Conservation (phyloP, 129 eudicot species). For the Centaurea solstitialis region DNA sequence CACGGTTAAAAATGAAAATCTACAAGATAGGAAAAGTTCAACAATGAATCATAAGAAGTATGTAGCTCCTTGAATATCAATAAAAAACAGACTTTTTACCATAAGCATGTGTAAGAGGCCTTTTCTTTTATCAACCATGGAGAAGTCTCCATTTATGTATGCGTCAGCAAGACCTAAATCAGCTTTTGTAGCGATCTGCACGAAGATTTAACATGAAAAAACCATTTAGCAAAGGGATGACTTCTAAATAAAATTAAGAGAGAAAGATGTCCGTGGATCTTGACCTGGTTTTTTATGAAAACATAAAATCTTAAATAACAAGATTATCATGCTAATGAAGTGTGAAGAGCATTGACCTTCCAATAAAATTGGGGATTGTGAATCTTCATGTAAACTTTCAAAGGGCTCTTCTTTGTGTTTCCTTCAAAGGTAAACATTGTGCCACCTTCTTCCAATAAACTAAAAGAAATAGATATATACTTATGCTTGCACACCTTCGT, state of each 20-base stretch:
- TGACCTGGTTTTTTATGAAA: too few species aligned
- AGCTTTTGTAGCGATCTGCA: slow-evolving; percentile 71
- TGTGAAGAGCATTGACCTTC: slow-evolving; percentile 52
- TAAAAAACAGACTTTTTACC: slow-evolving; percentile 42
- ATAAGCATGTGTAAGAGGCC: slow-evolving; percentile 82
- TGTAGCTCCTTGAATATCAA: background rate
- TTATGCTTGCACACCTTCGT: background rate
- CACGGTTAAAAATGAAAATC: slow-evolving; percentile 73
- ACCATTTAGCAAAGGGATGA: background rate
- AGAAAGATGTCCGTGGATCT: too few species aligned
- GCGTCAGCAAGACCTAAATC: slow-evolving; percentile 99
- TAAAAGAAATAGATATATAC: slow-evolving; percentile 6
- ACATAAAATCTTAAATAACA: background rate
- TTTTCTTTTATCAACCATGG: slow-evolving; percentile 71
- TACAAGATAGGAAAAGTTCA: slow-evolving; percentile 14
- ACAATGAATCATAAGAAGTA: background rate
- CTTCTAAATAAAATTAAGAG: too few species aligned
- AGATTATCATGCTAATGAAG: background rate
- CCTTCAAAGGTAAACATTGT: slow-evolving; percentile 80
- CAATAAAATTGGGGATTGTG: slow-evolving; percentile 85
- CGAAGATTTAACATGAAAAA: background rate
- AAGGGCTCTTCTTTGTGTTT: slow-evolving; percentile 37
- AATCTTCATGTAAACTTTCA: slow-evolving; percentile 61
- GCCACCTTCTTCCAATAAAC: slow-evolving; percentile 86
- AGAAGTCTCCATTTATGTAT: slow-evolving; percentile 84